Evolutionary conservation across 2,329 filamentous ascomycete species (phyloP).

Genomic region (Pseudogymnoascus sp.): DNA sequence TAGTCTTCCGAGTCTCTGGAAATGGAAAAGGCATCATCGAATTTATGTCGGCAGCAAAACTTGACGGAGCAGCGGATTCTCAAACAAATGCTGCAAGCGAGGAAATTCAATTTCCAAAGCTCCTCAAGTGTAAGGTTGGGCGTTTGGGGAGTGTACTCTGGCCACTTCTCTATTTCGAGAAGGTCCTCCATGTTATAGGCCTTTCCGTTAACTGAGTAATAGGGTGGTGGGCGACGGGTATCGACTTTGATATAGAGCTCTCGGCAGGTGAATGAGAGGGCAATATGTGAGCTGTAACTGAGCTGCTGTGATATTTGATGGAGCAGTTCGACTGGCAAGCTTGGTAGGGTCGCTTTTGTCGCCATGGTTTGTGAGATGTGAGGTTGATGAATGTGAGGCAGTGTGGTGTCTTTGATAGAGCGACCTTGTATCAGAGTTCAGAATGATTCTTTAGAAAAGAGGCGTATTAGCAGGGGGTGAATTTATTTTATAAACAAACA

Average conservation of each 20-base stretch:
- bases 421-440: not conserved
- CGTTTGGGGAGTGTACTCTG: not conserved
- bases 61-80: too few relatives aligned
- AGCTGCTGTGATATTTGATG: not conserved
- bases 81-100: too few relatives aligned
- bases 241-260: not conserved
- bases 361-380: not conserved
- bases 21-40: too few relatives aligned
- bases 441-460: not conserved
- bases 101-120: too few relatives aligned
- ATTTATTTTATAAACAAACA: not conserved
- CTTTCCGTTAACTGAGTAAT: not conserved
- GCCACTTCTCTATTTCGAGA: not conserved
- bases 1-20: too few relatives aligned
- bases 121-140: too few relatives aligned
- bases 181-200: not conserved
- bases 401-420: not conserved
- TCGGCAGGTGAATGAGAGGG: not conserved
- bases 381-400: not conserved
- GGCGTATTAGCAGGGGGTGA: not conserved
- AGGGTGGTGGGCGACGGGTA: not conserved
- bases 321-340: constrained; percentile 2
- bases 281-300: not conserved
- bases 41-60: too few relatives aligned
- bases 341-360: not conserved